Evolutionary conservation across 169 alveolate genomes (phyloP).

Genomic region (Cryptosporidium bovis): DNA sequence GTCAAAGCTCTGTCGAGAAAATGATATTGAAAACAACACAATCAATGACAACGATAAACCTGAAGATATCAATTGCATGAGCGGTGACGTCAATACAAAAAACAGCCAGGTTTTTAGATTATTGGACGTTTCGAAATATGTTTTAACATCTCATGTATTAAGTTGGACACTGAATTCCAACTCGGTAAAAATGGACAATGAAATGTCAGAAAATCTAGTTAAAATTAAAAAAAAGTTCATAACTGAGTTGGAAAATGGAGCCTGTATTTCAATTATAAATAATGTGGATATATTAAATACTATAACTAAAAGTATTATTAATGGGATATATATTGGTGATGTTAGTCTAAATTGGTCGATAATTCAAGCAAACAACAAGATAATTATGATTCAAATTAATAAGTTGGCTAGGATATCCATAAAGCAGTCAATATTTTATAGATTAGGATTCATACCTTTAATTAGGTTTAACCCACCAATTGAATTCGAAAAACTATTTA

Average conservation of each 20-base stretch:
- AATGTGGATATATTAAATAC: neutral
- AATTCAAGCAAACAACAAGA: slow-evolving; percentile 24
- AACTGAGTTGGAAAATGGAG: neutral
- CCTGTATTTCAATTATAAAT: neutral
- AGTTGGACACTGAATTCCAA: slow-evolving; percentile 25
- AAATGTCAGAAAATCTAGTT: neutral
- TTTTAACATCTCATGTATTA: slow-evolving; percentile 20
- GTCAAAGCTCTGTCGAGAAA: neutral
- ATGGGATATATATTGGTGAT: slow-evolving; percentile 59
- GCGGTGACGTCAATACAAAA: neutral
- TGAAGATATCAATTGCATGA: too few species aligned
- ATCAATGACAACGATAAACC: too few species aligned
- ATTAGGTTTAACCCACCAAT: slow-evolving; percentile 44
- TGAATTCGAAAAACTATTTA: neutral
- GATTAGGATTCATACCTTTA: slow-evolving; percentile 47
- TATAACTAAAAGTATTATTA: slow-evolving; percentile 21
- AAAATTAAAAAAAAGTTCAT: slow-evolving; percentile 27
- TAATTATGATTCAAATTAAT: slow-evolving; percentile 28
- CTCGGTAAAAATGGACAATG: slow-evolving; percentile 11
- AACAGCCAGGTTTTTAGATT: slow-evolving; percentile 22
- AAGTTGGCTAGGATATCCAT: slow-evolving; percentile 16
- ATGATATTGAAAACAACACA: neutral
- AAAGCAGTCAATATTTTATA: slow-evolving; percentile 39
- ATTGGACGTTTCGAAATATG: slow-evolving; percentile 9
- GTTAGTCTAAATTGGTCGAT: slow-evolving; percentile 14